Percentiles rank a stretch among this genome's conserved stretches.
phyloP scores from a whole-genome alignment of 2,329 filamentous ascomycete genomes.

The Massarina eburnea region DNA sequence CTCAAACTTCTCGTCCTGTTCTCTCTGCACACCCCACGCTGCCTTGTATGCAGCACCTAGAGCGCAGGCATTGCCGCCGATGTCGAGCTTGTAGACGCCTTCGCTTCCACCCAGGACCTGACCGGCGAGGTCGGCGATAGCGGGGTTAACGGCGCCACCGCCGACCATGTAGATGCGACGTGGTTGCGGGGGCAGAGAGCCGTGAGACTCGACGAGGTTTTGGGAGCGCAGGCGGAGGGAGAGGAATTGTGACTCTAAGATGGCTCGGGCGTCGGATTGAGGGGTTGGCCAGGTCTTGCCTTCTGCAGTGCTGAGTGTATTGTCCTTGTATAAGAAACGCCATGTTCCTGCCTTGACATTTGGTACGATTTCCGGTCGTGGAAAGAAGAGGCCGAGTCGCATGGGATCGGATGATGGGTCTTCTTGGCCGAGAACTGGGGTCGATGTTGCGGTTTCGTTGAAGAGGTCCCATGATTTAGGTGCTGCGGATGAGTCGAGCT shows the following conservation, averaged over 20 bases:
- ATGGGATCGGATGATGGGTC: slow-evolving; percentile 58
- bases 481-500: slow-evolving; percentile 42
- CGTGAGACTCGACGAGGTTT: slow-evolving; percentile 65
- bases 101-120: slow-evolving; percentile 87
- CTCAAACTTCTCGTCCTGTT: slow-evolving; percentile 74
- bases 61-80: slow-evolving; percentile 93
- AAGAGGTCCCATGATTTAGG: slow-evolving; percentile 73
- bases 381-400: slow-evolving; percentile 92
- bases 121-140: slow-evolving; percentile 81
- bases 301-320: slow-evolving; percentile 46
- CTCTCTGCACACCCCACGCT: slow-evolving; percentile 82
- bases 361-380: slow-evolving; percentile 91
- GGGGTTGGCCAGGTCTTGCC: slow-evolving; percentile 55
- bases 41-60: slow-evolving; percentile 95
- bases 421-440: slow-evolving; percentile 66
- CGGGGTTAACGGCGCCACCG: slow-evolving; percentile 84
- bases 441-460: slow-evolving; percentile 70
- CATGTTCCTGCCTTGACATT: slow-evolving; percentile 85
- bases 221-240: slow-evolving; percentile 85
- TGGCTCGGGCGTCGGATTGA: slow-evolving; percentile 73
- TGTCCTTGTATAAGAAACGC: slow-evolving; percentile 68
- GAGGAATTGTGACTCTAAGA: slow-evolving; percentile 93
- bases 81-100: slow-evolving; percentile 89
- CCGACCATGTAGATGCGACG: slow-evolving; percentile 92
- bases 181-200: slow-evolving; percentile 74